Conservation (phyloP, 1,284 basidiomycete species). For the Sphagnurus paluster region DNA sequence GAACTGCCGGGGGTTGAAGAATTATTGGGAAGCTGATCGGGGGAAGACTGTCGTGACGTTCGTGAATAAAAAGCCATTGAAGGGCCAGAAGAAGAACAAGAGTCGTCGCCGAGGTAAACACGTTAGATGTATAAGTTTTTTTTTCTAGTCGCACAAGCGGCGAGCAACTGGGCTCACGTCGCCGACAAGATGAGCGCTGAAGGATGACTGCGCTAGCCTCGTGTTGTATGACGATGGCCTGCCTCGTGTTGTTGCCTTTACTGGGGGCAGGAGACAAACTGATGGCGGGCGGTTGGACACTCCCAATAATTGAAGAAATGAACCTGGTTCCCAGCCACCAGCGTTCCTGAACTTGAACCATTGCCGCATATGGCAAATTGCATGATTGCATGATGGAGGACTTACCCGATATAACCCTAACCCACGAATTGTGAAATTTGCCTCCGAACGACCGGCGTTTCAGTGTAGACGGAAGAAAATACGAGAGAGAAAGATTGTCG, state of each 20-base stretch:
- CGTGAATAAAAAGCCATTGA: slow-evolving; percentile 38
- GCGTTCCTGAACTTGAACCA: slow-evolving; percentile 24
- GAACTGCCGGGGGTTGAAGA: slow-evolving; percentile 20
- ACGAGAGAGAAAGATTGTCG: not conserved
- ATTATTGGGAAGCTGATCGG: slow-evolving; percentile 35
- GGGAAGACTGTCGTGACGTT: slow-evolving; percentile 49
- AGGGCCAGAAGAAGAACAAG: slow-evolving; percentile 18
- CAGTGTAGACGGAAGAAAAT: slow-evolving; percentile 5
- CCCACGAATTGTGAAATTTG: slow-evolving; percentile 2
- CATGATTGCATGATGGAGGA: slow-evolving; percentile 2
- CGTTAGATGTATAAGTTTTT: slow-evolving; percentile 28
- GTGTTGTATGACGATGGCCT: slow-evolving; percentile 36
- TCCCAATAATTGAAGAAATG: slow-evolving; percentile 6
- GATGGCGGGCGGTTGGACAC: slow-evolving; percentile 19
- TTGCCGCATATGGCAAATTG: slow-evolving; percentile 13
- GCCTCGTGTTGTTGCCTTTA: slow-evolving; percentile 46
- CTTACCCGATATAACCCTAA: slow-evolving; percentile 17
- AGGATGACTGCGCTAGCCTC: slow-evolving; percentile 37
- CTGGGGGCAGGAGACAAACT: slow-evolving; percentile 20
- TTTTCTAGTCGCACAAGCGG: slow-evolving; percentile 9
- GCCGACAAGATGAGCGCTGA: slow-evolving; percentile 15
- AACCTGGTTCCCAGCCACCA: slow-evolving; percentile 9
- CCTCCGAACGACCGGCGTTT: slow-evolving; percentile 9
- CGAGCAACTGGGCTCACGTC: slow-evolving; percentile 10
- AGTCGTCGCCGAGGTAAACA: slow-evolving; percentile 22